phyloP scores from a whole-genome alignment of 192 early-diverging fungal species.

The Podila verticillata region DNA sequence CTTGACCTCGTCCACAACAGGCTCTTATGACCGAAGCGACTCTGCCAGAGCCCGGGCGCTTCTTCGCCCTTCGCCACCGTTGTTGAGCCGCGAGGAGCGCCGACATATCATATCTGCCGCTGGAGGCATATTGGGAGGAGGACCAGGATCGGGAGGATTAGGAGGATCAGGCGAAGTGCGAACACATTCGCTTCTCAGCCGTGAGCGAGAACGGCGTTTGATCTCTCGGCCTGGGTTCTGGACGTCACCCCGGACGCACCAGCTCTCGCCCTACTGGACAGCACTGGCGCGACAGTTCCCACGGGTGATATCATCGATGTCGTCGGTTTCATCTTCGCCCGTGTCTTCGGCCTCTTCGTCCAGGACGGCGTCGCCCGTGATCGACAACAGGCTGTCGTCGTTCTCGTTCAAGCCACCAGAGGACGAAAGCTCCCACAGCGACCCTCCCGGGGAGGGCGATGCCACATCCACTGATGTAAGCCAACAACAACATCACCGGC shows the following conservation, averaged over 20 bases:
- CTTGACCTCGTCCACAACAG: background rate
- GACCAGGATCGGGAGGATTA: slow-evolving; percentile 1
- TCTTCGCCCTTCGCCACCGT: background rate
- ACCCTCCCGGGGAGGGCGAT: no score
- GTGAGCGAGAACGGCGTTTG: background rate
- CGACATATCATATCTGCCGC: background rate
- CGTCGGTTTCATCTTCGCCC: background rate
- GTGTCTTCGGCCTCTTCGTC: slow-evolving; percentile 23
- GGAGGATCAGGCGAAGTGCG: background rate
- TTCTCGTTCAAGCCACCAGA: background rate
- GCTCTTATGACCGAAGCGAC: background rate
- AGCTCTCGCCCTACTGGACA: slow-evolving; percentile 18
- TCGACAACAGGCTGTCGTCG: background rate
- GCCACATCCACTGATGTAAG: no score
- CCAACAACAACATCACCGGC: background rate
- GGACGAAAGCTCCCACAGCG: background rate
- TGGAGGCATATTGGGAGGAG: no score
- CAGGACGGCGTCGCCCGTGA: slow-evolving; percentile 15
- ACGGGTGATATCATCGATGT: background rate
- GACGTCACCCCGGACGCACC: slow-evolving; percentile 8
- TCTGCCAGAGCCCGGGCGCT: background rate
- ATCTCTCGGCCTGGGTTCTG: slow-evolving; percentile 9
- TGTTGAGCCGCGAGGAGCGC: slow-evolving; percentile 6
- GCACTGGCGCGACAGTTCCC: slow-evolving; percentile 2
- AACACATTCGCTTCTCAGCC: no score